Evolutionary conservation across 2,329 filamentous ascomycete species (phyloP).

Genomic region (Diaporthe velutina): DNA sequence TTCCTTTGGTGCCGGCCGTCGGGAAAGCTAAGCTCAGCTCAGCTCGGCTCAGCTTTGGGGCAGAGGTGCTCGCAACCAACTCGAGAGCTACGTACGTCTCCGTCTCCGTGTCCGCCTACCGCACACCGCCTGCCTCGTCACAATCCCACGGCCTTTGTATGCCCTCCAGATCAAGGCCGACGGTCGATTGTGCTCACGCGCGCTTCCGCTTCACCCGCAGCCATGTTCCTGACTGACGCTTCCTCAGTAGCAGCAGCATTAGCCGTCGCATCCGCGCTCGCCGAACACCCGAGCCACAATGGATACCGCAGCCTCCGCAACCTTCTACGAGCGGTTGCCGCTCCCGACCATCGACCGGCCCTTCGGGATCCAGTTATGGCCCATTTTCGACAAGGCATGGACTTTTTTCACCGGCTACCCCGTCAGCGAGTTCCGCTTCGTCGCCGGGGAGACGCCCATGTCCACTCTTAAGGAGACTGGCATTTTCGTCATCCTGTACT

Average conservation of each 20-base stretch:
- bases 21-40: constrained; percentile 13
- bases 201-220: neutral
- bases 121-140: neutral
- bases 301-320: constrained; percentile 50
- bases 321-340: constrained; percentile 69
- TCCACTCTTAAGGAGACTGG: constrained; percentile 88
- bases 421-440: constrained; percentile 87
- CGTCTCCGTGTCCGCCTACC: neutral
- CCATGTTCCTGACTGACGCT: neutral
- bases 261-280: neutral
- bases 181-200: neutral
- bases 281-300: constrained; percentile 41
- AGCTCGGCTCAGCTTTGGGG: constrained; percentile 10
- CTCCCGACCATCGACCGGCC: constrained; percentile 89
- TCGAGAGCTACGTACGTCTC: neutral
- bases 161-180: neutral
- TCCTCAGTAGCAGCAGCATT: neutral
- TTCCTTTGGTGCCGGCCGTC: constrained; percentile 38
- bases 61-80: constrained; percentile 1
- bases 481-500: constrained; percentile 88
- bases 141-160: neutral
- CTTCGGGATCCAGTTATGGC: constrained; percentile 93
- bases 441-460: constrained; percentile 85
- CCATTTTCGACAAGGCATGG: constrained; percentile 91
- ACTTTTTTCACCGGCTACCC: constrained; percentile 83